Evolutionary conservation across 169 alveolate genomes (phyloP), one percentile per base, ranked within the genome.

Genomic region (Eimeria maxima): DNA sequence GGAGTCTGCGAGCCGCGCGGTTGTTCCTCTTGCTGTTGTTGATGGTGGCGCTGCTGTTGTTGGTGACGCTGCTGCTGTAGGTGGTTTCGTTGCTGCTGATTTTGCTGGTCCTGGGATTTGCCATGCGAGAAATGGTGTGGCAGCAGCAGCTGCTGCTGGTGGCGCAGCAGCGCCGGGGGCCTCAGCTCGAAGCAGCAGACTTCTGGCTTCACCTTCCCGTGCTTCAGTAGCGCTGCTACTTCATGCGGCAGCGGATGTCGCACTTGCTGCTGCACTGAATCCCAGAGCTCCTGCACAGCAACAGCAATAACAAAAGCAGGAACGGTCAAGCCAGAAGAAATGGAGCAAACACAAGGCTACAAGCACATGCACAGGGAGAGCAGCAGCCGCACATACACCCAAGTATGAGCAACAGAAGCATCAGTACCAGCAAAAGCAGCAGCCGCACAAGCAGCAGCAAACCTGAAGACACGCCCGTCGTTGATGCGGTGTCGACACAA

Each of bases 111-210:
- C 53, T 73, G 84, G 24, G 53, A 45, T 44, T 73, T 73, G 24
- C 53, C 29, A 38, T 73, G 84, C 29, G 84, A 38, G n/a, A 73
- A 44, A 24, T 73, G 84, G 45, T 73, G 84, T 50, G 84, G 84
- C 47, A 73, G 55, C 45, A 73, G 84, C 84, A 73, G 53, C 45
- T 73, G 84, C 84, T 73, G 84, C 84, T 73, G 84, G 55, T 73
- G 84, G 20, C 84, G 84, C 84, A 73, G 84, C 53, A 73, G 47
- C 22, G 84, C 84, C 24, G 84, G 84, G 50, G 84, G 84, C 84
- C 53, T 27, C 84, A 73, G 47, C 84, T 73, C 84, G 47, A 73
- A 73, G 42, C 84, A 73, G 84, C 84, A 73, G 29, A 73, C 84
- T 3, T 73, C 84, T 10, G 53, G 53, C 84, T 73, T 73, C 20